Percentiles rank a stretch among this genome's conserved stretches.
Conservation (phyloP, 768 basidiomycete species). For the Boletus vinaceobasis region DNA sequence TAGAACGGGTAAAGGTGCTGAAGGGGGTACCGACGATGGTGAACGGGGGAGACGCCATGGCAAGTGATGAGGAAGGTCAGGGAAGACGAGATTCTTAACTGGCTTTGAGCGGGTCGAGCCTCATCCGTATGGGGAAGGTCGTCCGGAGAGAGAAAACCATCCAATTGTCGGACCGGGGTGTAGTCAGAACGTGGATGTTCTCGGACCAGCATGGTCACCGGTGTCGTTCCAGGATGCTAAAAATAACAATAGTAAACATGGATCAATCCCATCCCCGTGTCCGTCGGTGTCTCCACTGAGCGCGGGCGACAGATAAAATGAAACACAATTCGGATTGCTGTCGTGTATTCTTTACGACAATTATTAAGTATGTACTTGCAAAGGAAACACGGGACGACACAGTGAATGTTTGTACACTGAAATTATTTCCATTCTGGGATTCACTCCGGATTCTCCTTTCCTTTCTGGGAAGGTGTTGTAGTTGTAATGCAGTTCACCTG, state of each 20-base stretch:
- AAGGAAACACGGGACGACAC: neutral
- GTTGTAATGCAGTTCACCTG: neutral
- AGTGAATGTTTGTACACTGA: neutral
- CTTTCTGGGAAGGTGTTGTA: conserved; percentile 3
- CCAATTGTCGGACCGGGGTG: neutral
- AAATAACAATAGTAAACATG: neutral
- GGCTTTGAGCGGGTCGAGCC: neutral
- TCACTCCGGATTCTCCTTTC: neutral
- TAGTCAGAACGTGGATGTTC: neutral
- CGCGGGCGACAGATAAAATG: neutral
- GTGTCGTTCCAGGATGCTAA: neutral
- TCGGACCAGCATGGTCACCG: neutral
- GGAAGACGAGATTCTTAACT: neutral
- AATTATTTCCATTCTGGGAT: neutral
- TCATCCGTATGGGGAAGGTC: neutral
- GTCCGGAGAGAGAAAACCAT: neutral
- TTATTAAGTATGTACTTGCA: too few relatives aligned
- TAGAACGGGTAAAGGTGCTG: conserved; percentile 32
- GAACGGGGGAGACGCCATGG: conserved; percentile 21
- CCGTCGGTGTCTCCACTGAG: neutral
- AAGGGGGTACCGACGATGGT: conserved; percentile 33
- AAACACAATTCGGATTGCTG: neutral
- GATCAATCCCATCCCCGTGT: too few relatives aligned
- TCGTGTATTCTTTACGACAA: neutral
- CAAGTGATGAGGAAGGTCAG: neutral